A percentile compares a stretch with the other conserved stretches of the same genome.
Conservation (phyloP, 208 protist species). For the Crithidia fasciculata region DNA sequence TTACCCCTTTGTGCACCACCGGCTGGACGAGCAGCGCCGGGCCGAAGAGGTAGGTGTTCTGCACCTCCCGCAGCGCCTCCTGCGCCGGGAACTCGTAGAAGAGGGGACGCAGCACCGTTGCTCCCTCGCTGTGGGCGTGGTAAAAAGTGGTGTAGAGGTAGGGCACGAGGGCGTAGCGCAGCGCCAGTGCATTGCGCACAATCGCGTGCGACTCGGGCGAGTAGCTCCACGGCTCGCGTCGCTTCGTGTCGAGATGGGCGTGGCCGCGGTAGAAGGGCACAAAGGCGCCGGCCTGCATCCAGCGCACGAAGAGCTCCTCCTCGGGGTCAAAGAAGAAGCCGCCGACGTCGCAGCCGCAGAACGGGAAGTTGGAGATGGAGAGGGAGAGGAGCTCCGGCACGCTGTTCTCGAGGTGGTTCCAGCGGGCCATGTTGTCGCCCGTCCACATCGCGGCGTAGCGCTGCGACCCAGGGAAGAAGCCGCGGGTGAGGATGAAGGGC, state of each 20-base stretch:
- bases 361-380: conserved; percentile 95
- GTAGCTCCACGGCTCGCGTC: conserved; percentile 98
- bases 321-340: conserved; percentile 98
- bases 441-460: conserved; percentile 98
- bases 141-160: conserved; percentile 98
- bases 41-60: conserved; percentile 93
- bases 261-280: conserved; percentile 99
- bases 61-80: conserved; percentile 78
- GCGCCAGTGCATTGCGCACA: conserved; percentile 76
- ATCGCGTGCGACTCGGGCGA: conserved; percentile 56
- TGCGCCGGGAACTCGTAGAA: conserved; percentile 95
- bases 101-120: conserved; percentile 94
- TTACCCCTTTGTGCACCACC: conserved; percentile 64
- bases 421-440: conserved; percentile 97
- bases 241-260: conserved; percentile 95
- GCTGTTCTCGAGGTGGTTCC: conserved; percentile 95
- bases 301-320: conserved; percentile 96
- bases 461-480: conserved; percentile 98
- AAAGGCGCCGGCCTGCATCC: conserved; percentile 97
- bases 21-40: conserved; percentile 89
- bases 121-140: conserved; percentile 76
- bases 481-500: conserved; percentile 98
- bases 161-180: conserved; percentile 95
- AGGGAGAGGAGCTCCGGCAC: conserved; percentile 97
- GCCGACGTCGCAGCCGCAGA: conserved; percentile 97